A percentile compares a stretch with the other conserved stretches of the same genome.
These are phyloP conservation scores for Trichophyton schoenleinii DNA, from an alignment of 2,329 filamentous ascomycete species.

Conservation along the genomic window DNA sequence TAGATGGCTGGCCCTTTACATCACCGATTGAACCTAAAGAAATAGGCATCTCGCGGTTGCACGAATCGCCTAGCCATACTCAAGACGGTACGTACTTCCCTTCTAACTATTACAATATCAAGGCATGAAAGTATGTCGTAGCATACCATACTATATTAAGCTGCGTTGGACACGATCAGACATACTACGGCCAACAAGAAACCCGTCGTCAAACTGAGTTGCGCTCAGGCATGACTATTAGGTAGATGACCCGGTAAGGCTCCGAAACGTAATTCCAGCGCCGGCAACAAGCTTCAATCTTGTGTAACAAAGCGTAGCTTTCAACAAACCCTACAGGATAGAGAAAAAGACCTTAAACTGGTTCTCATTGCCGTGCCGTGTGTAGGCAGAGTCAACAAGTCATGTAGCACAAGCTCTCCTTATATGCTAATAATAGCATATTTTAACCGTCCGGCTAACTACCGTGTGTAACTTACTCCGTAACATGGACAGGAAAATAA, in stretches of 20 bases:
- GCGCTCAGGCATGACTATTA: neutral
- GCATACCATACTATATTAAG: too few relatives aligned
- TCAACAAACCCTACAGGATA: neutral
- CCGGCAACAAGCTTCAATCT: neutral
- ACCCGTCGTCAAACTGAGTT: neutral
- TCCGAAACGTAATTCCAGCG: neutral
- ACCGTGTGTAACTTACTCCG: neutral
- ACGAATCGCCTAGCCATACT: too few relatives aligned
- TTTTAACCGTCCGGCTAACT: neutral
- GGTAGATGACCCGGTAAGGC: neutral
- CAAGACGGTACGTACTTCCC: too few relatives aligned
- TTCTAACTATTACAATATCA: too few relatives aligned
- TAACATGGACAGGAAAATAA: neutral
- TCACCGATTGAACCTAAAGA: too few relatives aligned
- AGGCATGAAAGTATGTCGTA: too few relatives aligned
- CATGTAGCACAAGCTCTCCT: slow-evolving; percentile 3
- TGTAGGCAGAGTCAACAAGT: neutral
- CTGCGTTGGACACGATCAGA: neutral
- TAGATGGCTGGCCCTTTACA: too few relatives aligned
- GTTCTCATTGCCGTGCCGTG: neutral
- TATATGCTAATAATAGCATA: slow-evolving; percentile 8
- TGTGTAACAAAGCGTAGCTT: neutral
- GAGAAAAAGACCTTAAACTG: neutral
- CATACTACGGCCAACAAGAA: neutral
- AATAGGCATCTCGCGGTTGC: too few relatives aligned